These are phyloP conservation scores for Escovopsis sp. DNA, from an alignment of 2,329 filamentous ascomycete genomes.

Conservation along the genomic window DNA sequence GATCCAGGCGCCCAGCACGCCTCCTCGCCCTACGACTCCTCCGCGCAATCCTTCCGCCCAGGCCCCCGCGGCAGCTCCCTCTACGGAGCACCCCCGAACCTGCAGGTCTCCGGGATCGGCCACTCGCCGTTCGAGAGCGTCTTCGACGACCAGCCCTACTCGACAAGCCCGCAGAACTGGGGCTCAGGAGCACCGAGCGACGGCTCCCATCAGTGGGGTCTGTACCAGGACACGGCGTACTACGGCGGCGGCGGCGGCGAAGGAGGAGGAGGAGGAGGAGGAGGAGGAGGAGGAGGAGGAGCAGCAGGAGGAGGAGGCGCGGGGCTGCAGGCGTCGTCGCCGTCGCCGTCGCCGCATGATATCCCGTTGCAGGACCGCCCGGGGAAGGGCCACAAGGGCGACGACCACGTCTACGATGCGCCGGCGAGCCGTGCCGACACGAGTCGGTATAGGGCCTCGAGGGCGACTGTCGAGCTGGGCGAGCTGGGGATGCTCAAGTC, in stretches of 20 bases:
- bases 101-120: slow-evolving; percentile 20
- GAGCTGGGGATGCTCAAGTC: slow-evolving; percentile 46
- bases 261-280: too few species aligned
- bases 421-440: slow-evolving; percentile 18
- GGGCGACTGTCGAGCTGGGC: slow-evolving; percentile 37
- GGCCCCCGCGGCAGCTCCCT: slow-evolving; percentile 7
- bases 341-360: slow-evolving; percentile 32
- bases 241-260: slow-evolving; percentile 28
- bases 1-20: slow-evolving; percentile 20
- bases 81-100: slow-evolving; percentile 18
- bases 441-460: slow-evolving; percentile 19
- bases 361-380: slow-evolving; percentile 41
- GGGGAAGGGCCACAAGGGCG: slow-evolving; percentile 27
- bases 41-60: slow-evolving; percentile 23
- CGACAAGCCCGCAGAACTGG: slow-evolving; percentile 28
- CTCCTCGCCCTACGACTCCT: slow-evolving; percentile 25
- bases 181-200: slow-evolving; percentile 22
- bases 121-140: slow-evolving; percentile 48
- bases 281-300: too few species aligned
- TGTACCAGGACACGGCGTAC: slow-evolving; percentile 43
- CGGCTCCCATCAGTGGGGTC: slow-evolving; percentile 21
- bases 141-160: slow-evolving; percentile 55
- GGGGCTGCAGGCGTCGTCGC: slow-evolving; percentile 6
- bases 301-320: too few species aligned
- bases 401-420: slow-evolving; percentile 50